phyloP scores from a whole-genome alignment of 352 stramenopile species.

The Pilasporangium apinafurcum region DNA sequence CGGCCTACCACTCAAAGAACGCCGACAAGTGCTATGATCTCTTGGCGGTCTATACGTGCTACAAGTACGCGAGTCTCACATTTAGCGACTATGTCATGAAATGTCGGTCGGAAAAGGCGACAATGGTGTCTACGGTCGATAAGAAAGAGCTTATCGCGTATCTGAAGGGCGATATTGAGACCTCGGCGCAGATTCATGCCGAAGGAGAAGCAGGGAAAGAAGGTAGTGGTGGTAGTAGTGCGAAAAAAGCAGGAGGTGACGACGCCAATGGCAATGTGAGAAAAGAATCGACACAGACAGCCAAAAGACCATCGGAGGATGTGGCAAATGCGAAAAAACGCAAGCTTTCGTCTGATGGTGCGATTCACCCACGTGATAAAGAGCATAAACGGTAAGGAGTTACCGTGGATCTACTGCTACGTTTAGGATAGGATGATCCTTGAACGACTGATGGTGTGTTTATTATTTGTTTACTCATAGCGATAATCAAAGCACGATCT shows the following conservation, averaged over 20 bases:
- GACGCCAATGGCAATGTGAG: not conserved
- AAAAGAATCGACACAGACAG: conserved; percentile 7
- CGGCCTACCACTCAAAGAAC: conserved; percentile 80
- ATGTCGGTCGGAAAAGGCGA: conserved; percentile 67
- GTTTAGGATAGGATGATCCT: too few relatives aligned
- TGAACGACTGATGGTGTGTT: not conserved
- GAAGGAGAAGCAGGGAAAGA: conserved; percentile 4
- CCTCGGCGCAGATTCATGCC: conserved; percentile 59
- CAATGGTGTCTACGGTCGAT: conserved; percentile 80
- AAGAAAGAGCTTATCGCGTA: conserved; percentile 86
- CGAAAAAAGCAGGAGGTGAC: not conserved
- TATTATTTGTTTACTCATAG: not conserved
- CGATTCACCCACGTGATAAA: conserved; percentile 22
- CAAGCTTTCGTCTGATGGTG: conserved; percentile 24
- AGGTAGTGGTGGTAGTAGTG: not conserved
- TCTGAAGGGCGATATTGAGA: conserved; percentile 79
- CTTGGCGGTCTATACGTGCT: conserved; percentile 76
- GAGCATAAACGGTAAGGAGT: conserved; percentile 27
- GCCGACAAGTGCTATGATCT: conserved; percentile 81
- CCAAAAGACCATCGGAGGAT: conserved; percentile 1
- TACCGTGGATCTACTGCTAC: too few relatives aligned
- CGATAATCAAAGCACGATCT: conserved; percentile 17
- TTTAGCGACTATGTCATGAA: conserved; percentile 87
- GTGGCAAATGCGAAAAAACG: conserved; percentile 28
- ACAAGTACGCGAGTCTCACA: conserved; percentile 55